These are phyloP conservation scores for Globisporangium ultimum DNA, from an alignment of 352 stramenopile genomes.

Conservation along the genomic window DNA sequence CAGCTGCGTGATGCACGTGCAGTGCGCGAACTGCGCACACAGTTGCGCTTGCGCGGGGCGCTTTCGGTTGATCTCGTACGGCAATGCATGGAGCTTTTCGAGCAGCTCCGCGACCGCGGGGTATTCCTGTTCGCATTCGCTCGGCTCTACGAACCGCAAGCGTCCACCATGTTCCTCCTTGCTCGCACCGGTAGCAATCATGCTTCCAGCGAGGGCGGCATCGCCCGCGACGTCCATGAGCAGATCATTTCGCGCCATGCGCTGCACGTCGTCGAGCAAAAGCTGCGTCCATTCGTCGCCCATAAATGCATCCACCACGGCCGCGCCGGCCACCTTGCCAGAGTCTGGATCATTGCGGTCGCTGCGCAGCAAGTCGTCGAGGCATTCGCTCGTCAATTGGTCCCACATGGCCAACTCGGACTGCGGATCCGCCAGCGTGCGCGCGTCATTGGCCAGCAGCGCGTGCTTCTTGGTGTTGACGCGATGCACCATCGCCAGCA, in stretches of 20 bases:
- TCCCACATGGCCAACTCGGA: slow-evolving; percentile 63
- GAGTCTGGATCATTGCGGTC: not conserved
- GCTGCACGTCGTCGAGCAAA: slow-evolving; percentile 56
- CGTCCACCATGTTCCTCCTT: slow-evolving; percentile 16
- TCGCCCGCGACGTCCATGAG: slow-evolving; percentile 37
- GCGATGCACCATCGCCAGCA: slow-evolving; percentile 80
- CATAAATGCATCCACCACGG: slow-evolving; percentile 73
- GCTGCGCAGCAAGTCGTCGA: slow-evolving; percentile 35
- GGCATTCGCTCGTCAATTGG: slow-evolving; percentile 46
- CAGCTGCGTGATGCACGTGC: slow-evolving; percentile 51
- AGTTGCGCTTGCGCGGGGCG: slow-evolving; percentile 29
- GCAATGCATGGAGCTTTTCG: slow-evolving; percentile 69
- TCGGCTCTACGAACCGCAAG: slow-evolving; percentile 60
- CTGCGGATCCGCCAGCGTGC: slow-evolving; percentile 53
- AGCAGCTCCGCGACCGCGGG: slow-evolving; percentile 71
- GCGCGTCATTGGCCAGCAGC: slow-evolving; percentile 60
- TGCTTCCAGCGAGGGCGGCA: not conserved
- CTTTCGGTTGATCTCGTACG: slow-evolving; percentile 84
- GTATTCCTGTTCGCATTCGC: slow-evolving; percentile 55
- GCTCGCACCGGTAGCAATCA: slow-evolving; percentile 17
- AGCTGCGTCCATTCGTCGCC: slow-evolving; percentile 74
- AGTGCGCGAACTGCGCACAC: slow-evolving; percentile 70
- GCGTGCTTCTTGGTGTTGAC: slow-evolving; percentile 83
- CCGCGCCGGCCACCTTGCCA: slow-evolving; percentile 22
- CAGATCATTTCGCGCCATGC: slow-evolving; percentile 54